Base-by-base conservation (phyloP, 768 basidiomycete genomes). In the Wakefieldia striispora region DNA sequence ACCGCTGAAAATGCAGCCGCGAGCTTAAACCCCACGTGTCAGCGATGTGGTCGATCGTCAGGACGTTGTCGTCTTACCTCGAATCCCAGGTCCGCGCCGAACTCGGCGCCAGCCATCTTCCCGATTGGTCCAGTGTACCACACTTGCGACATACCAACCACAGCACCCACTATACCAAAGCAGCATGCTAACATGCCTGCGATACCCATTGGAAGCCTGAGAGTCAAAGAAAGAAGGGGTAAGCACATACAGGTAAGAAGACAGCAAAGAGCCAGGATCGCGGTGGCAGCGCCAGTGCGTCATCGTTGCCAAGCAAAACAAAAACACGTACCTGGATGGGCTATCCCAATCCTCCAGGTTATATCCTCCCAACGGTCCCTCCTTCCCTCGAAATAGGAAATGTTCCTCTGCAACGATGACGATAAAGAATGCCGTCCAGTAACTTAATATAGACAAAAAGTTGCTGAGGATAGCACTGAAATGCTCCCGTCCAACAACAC, bases 111-210 rank as follows among this genome's bases (percentile, higher is more conserved):
- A 4, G 77, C 73, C 39, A 70, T 49, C 40, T 57, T 59, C 3
- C 70, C 80, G 3, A 80, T 57, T 0, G 78, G 79, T 1, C 80
- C 80, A 2, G 71, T 75, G 47, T 79, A 80, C 77, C 78, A 78
- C 6, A 65, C 68, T 50, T 77, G 71, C 8, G 79, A 72, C 80
- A 81, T 82, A 1, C 77, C 75, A 6, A 79, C 62, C 1, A 81
- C 73, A 0, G 79, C 78, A 1, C 77, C 77, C 0, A 59, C 72
- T 5, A 75, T 72, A 10, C 79, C 79, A 45, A 70, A 77, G 50
- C 67, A 72, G 21, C 66, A 72, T 0, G 79, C 79, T 35, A 73
- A 53, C 1, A 80, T 57, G 21, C 76, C 80, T 0, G 80, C 79
- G 10, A 73, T 46, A 6, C 80, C 80, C 0, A 75, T 39, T 0